These are phyloP conservation scores for Phyllosticta ampelicida DNA, from an alignment of 2,329 filamentous ascomycete species.

Conservation along the genomic window DNA sequence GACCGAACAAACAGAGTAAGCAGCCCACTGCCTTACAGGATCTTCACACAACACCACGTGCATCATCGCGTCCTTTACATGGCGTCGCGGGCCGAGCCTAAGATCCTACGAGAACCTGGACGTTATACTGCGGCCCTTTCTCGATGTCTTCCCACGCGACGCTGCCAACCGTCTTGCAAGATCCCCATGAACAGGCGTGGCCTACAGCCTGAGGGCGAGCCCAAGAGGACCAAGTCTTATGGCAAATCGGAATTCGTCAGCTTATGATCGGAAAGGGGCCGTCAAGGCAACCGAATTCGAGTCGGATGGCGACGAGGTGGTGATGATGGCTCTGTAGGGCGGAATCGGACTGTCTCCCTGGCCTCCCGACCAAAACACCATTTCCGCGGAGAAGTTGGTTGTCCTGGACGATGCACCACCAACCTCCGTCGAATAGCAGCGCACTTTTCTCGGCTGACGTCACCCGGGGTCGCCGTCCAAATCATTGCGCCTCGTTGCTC, in stretches of 20 bases:
- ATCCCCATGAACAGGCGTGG: not conserved
- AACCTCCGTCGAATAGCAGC: not conserved
- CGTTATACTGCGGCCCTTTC: not conserved
- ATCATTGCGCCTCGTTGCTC: not conserved
- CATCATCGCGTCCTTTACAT: not conserved
- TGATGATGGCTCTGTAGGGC: not conserved
- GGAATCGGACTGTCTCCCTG: not conserved
- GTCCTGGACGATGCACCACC: not conserved
- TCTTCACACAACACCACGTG: not conserved
- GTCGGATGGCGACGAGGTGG: not conserved
- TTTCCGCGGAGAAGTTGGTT: constrained; percentile 6
- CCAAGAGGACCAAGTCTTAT: not conserved
- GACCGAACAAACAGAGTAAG: not conserved
- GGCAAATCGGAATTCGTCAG: not conserved
- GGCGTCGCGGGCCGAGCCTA: not conserved
- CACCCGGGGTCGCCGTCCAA: not conserved
- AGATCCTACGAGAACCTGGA: not conserved
- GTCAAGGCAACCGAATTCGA: not conserved
- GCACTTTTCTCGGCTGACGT: not conserved
- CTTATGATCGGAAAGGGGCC: not conserved
- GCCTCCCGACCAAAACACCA: not conserved
- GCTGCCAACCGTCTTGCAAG: not conserved
- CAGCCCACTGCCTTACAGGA: not conserved
- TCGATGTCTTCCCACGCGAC: not conserved
- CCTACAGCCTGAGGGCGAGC: not conserved